phyloP scores from a whole-genome alignment of 345 rosid genomes.

The Toxicodendron radicans region DNA sequence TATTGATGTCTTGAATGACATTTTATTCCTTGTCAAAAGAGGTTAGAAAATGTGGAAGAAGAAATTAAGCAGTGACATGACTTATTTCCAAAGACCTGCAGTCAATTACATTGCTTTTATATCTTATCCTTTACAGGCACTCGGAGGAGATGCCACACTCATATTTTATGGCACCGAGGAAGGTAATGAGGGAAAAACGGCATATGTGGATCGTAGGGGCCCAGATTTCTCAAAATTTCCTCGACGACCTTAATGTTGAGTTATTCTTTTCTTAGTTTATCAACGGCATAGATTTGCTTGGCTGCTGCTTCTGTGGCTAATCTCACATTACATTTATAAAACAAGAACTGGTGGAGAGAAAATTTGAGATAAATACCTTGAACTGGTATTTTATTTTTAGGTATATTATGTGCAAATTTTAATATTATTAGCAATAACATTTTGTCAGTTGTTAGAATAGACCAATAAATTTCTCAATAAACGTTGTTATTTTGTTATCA shows the following conservation, averaged over 20 bases:
- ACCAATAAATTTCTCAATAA: no score
- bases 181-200: conserved; percentile 79
- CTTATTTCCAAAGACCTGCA: no score
- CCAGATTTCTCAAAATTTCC: conserved; percentile 85
- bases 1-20: neutral
- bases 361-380: neutral
- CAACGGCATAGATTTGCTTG: neutral
- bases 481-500: no score
- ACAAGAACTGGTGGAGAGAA: neutral
- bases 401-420: neutral
- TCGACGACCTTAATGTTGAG: conserved; percentile 49
- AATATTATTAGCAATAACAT: neutral
- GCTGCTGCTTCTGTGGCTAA: neutral
- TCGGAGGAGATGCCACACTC: conserved; percentile 87
- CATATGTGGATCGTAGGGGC: conserved; percentile 65
- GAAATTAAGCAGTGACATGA: neutral
- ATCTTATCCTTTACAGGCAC: conserved; percentile 40
- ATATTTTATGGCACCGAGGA: conserved; percentile 87
- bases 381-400: neutral
- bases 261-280: neutral
- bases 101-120: neutral
- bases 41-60: neutral
- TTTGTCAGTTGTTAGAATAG: neutral
- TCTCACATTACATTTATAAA: neutral
- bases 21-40: neutral